Evolutionary conservation across 805 yeast species (phyloP).

Genomic region (Yueomyces sp.): DNA sequence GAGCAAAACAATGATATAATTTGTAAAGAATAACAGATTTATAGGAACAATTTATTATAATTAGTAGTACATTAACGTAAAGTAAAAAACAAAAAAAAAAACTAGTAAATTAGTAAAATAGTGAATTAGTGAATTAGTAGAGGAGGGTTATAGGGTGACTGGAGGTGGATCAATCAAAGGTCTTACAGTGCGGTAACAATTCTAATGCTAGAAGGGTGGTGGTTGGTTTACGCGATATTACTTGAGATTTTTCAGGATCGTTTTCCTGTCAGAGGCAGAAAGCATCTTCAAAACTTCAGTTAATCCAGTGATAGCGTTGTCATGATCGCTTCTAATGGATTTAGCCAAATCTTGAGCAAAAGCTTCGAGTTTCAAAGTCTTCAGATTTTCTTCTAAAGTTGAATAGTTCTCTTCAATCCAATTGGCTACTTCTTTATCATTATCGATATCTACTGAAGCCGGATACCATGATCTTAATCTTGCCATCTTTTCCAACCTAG

Average conservation of each 20-base stretch:
- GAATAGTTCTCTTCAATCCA: constrained; percentile 77
- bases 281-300: constrained; percentile 40
- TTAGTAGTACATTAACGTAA: too few relatives aligned
- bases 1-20: too few relatives aligned
- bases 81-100: too few relatives aligned
- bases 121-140: too few relatives aligned
- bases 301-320: constrained; percentile 39
- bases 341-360: constrained; percentile 52
- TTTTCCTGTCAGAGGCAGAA: constrained; percentile 41
- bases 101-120: too few relatives aligned
- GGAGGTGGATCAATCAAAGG: too few relatives aligned
- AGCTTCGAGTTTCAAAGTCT: constrained; percentile 51
- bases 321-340: constrained; percentile 41
- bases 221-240: too few relatives aligned
- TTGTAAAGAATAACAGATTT: too few relatives aligned
- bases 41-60: too few relatives aligned
- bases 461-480: constrained; percentile 84
- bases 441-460: constrained; percentile 46
- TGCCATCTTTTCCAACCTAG: constrained; percentile 71
- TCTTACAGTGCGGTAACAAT: too few relatives aligned
- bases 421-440: constrained; percentile 66
- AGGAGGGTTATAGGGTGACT: too few relatives aligned
- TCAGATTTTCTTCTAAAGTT: constrained; percentile 44
- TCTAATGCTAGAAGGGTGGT: too few relatives aligned
- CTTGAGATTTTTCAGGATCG: constrained; percentile 20